Conservation (phyloP, 2,329 filamentous ascomycete genomes). For the Alternaria sp. region DNA sequence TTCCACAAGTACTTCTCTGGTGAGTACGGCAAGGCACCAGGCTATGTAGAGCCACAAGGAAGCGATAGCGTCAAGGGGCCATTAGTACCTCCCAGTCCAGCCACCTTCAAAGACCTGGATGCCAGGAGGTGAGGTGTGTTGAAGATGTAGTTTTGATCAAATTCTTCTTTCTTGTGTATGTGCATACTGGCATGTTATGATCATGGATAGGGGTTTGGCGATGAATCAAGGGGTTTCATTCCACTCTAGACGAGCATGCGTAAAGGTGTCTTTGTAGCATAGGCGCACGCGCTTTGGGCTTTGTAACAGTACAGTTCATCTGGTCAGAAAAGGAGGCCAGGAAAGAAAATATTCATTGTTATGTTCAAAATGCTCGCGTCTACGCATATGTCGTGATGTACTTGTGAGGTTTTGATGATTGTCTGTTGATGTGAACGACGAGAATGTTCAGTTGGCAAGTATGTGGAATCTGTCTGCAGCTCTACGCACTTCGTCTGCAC, state of each 20-base stretch:
- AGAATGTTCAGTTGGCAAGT: too few species aligned
- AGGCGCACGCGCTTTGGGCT: not conserved
- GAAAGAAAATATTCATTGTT: not conserved
- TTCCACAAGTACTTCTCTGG: conserved; percentile 89
- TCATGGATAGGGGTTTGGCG: conserved; percentile 3
- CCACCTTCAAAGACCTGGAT: conserved; percentile 33
- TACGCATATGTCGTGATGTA: fast-evolving
- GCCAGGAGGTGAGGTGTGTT: conserved; percentile 2
- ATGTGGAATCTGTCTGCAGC: not conserved
- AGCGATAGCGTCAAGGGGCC: conserved; percentile 48
- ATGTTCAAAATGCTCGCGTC: not conserved
- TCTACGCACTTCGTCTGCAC: not conserved
- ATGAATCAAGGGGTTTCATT: conserved; percentile 12
- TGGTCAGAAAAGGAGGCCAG: not conserved
- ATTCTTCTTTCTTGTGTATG: not conserved
- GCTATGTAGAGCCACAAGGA: conserved; percentile 45
- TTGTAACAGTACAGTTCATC: conserved; percentile 5
- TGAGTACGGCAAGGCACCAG: conserved; percentile 47
- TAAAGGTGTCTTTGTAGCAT: conserved; percentile 8
- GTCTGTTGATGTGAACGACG: too few species aligned
- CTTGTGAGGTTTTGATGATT: not conserved
- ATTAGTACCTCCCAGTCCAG: conserved; percentile 44
- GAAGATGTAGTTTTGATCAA: not conserved
- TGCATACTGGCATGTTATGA: conserved; percentile 8
- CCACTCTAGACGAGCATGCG: conserved; percentile 18